Conservation (phyloP, 2,329 filamentous ascomycete species). For the Nemania sp. region DNA sequence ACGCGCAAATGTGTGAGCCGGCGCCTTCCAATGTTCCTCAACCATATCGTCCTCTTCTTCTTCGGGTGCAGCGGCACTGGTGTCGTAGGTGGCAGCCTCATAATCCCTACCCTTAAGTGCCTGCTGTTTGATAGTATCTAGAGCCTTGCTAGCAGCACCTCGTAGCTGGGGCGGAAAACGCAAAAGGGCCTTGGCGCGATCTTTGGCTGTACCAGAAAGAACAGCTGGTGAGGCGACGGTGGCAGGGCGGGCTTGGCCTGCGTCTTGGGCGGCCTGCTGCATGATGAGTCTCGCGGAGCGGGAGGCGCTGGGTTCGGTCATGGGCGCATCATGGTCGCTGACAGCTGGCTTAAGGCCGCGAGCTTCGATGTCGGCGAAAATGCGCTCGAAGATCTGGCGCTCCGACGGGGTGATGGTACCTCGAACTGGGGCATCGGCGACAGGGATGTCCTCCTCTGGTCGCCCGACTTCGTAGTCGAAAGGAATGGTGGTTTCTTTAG, state of each 20-base stretch:
- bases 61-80: neutral
- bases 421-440: conserved; percentile 42
- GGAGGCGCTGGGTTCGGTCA: conserved; percentile 21
- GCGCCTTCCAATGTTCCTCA: conserved; percentile 43
- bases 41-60: neutral
- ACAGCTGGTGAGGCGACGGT: conserved; percentile 40
- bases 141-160: conserved; percentile 54
- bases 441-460: conserved; percentile 41
- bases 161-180: conserved; percentile 57
- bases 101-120: conserved; percentile 4
- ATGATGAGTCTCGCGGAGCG: conserved; percentile 49
- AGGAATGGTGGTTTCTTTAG: conserved; percentile 57
- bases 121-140: conserved; percentile 51
- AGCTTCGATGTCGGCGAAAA: conserved; percentile 69
- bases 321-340: conserved; percentile 17
- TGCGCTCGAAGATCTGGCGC: conserved; percentile 61
- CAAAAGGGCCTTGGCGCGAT: conserved; percentile 54
- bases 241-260: conserved; percentile 37
- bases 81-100: neutral
- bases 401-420: conserved; percentile 69
- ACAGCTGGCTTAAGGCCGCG: conserved; percentile 47
- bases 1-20: conserved; percentile 41
- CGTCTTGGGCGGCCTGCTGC: conserved; percentile 46
- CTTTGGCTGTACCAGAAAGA: conserved; percentile 44
- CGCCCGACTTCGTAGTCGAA: conserved; percentile 60